Base-by-base conservation (phyloP, 345 rosid species). In the Limnanthes douglasii region DNA sequence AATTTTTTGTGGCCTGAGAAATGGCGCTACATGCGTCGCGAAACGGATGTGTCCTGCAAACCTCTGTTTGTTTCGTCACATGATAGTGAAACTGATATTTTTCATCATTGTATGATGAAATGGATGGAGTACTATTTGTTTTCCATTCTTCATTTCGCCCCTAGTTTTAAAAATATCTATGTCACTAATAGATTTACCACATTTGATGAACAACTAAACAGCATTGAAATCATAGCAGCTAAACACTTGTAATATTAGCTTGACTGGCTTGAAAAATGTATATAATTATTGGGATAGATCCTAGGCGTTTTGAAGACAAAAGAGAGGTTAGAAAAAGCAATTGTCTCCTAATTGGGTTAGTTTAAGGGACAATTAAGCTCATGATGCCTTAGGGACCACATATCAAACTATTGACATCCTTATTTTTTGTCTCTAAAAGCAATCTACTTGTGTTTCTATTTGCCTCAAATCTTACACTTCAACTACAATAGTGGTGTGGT, bases 321-420 rank as follows among this genome's bases (percentile, higher is more conserved):
- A 43, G 15, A n/a, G 31, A 22, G 8, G 47, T 56, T 31, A 15
- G 26, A 49, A 37, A 23, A 43, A 3, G 40, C 13, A 14, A 41
- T 39, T 61, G 78, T 65, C 73, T 33, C 64, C 76, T 61, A 48
- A 45, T 46, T 57, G 48, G 65, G 66, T 46, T 57, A 36, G 25
- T 14, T 14, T 28, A 34, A 21, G 23, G 20, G 43, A 34, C 78
- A 39, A 33, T 6, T 18, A 27, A 21, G 32, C 17, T 50, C 42
- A 45, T 39, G 15, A 34, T 63, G 74, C 50, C 48, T 15, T 13
- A 5, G 33, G 62, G 70, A 50, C 66, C 67, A 49, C 48, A 17
- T 4, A 2, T 28, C 32, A 28, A 3, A 2, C 6, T 10, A 3
- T 1, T 5, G 6, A 3, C 6, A 28, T 1, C 2, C 2, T 15